Evolutionary conservation across 192 early-diverging fungal genomes (phyloP).

Genomic region (Phycomyces nitens): DNA sequence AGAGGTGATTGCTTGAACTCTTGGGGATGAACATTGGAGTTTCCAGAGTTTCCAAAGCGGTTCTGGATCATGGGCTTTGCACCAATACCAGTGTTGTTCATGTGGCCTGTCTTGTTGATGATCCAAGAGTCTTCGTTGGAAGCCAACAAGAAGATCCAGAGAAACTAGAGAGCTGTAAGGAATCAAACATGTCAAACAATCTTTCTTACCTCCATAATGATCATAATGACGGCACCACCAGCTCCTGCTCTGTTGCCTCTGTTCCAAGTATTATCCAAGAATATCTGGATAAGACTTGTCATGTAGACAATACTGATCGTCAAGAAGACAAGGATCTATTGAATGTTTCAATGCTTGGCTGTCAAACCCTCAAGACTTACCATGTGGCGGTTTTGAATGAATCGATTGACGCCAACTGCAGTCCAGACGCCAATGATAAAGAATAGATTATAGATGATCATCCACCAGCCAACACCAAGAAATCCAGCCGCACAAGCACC

Average conservation of each 20-base stretch:
- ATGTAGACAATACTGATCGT: slow-evolving; percentile 23
- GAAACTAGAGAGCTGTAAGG: slow-evolving; percentile 48
- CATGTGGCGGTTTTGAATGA: slow-evolving; percentile 2
- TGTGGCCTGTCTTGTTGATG: slow-evolving; percentile 2
- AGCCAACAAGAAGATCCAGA: slow-evolving; percentile 67
- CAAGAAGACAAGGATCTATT: slow-evolving; percentile 20
- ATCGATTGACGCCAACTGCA: not conserved
- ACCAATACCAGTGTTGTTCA: slow-evolving; percentile 39
- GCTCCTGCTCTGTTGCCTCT: slow-evolving; percentile 16
- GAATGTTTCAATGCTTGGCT: no score
- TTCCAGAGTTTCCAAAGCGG: not conserved
- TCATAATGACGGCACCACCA: slow-evolving; percentile 29
- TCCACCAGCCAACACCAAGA: slow-evolving; percentile 26
- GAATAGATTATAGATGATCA: slow-evolving; percentile 25
- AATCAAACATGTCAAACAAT: no score
- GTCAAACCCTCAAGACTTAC: no score
- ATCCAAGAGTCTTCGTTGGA: slow-evolving; percentile 52
- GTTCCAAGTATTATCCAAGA: not conserved
- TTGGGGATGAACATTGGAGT: not conserved
- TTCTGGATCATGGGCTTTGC: slow-evolving; percentile 36
- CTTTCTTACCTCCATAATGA: slow-evolving; percentile 33
- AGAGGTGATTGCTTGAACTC: not conserved
- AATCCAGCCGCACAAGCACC: slow-evolving; percentile 20
- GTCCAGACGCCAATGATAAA: slow-evolving; percentile 15
- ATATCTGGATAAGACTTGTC: slow-evolving; percentile 9